These are phyloP conservation scores for Escallonia herrerae DNA, from an alignment of 129 eudicot genomes.

Conservation along the genomic window DNA sequence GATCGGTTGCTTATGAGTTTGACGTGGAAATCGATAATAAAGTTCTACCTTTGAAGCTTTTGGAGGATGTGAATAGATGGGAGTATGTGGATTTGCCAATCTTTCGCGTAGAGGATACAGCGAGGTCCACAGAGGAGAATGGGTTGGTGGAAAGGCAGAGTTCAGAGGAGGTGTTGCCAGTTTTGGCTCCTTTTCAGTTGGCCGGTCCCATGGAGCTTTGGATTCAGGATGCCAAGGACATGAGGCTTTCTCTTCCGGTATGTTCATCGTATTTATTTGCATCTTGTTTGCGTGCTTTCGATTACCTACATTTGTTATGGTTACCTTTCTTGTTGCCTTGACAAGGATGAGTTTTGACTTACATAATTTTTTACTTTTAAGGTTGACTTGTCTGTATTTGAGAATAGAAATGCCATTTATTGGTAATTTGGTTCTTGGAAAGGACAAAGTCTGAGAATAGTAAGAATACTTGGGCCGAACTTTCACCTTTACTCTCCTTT, in stretches of 20 bases:
- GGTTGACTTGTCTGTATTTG: too few species aligned
- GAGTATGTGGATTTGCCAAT: constrained; percentile 88
- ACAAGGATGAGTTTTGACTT: not conserved
- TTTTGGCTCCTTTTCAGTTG: constrained; percentile 86
- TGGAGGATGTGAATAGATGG: constrained; percentile 93
- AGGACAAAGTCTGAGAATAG: not conserved
- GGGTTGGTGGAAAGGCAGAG: constrained; percentile 49
- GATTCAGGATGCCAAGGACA: constrained; percentile 93
- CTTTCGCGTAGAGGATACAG: constrained; percentile 45
- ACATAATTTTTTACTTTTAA: not conserved
- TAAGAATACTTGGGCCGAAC: too few species aligned
- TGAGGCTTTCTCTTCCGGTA: constrained; percentile 90
- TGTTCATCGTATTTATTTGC: constrained; percentile 15
- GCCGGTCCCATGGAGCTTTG: constrained; percentile 98
- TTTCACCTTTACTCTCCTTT: not conserved
- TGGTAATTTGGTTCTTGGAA: not conserved
- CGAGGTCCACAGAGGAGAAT: constrained; percentile 33
- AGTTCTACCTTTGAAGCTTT: constrained; percentile 67
- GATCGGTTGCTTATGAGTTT: constrained; percentile 81
- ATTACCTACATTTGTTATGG: too few species aligned
- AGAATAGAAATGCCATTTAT: not conserved
- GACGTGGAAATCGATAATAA: constrained; percentile 82
- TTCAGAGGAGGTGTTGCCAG: constrained; percentile 46
- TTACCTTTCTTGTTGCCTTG: not conserved
- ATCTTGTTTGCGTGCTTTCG: too few species aligned